A percentile compares a stretch with the other conserved stretches of the same genome.
These are phyloP conservation scores for Hortiboletus flavorubellus DNA, from an alignment of 768 basidiomycete genomes.

Conservation along the genomic window DNA sequence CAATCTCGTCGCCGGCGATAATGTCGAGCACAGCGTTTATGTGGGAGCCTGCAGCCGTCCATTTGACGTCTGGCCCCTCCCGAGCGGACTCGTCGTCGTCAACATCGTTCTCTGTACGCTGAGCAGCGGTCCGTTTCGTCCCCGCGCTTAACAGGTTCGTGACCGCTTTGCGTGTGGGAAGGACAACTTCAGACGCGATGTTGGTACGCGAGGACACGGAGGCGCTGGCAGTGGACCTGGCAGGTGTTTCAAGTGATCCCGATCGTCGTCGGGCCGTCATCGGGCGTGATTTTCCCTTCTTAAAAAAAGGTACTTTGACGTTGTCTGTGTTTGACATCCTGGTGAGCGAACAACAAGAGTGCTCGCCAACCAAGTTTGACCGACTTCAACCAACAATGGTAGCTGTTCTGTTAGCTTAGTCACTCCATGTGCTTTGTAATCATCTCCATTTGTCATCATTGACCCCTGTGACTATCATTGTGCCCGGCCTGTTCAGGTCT, in stretches of 20 bases:
- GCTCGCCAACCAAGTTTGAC: neutral
- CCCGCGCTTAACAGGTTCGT: constrained; percentile 77
- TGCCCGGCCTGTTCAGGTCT: too few relatives aligned
- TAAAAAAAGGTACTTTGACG: constrained; percentile 81
- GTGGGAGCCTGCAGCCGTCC: constrained; percentile 77
- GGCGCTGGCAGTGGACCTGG: constrained; percentile 15
- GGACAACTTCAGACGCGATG: constrained; percentile 60
- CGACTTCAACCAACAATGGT: neutral
- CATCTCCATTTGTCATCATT: constrained; percentile 9
- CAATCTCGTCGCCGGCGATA: constrained; percentile 77
- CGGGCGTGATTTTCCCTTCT: constrained; percentile 78
- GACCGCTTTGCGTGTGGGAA: constrained; percentile 66
- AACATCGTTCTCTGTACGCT: constrained; percentile 43
- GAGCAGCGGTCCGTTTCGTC: constrained; percentile 58
- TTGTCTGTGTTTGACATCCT: constrained; percentile 34
- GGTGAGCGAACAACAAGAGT: neutral
- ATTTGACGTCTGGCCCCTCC: constrained; percentile 65
- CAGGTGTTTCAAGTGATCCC: constrained; percentile 47
- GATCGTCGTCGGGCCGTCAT: constrained; percentile 75
- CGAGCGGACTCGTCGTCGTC: constrained; percentile 44
- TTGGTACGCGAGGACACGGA: constrained; percentile 25
- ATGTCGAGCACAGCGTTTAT: constrained; percentile 69
- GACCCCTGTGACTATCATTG: too few relatives aligned
- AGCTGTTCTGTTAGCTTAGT: constrained; percentile 12
- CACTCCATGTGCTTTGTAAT: constrained; percentile 12